Conservation (phyloP, 345 rosid genomes). For the Bruguiera parviflora region DNA sequence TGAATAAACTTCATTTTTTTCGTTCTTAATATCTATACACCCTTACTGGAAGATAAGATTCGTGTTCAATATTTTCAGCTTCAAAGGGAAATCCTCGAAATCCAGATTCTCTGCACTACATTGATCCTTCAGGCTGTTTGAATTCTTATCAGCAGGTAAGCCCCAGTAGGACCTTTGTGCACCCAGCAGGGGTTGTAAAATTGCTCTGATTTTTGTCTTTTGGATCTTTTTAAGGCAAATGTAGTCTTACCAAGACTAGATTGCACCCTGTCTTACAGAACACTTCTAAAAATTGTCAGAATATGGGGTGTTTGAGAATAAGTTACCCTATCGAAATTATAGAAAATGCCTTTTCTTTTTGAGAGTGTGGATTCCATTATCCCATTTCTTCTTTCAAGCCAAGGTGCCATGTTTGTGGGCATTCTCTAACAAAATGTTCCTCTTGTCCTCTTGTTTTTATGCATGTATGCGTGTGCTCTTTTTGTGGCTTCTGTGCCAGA, state of each 20-base stretch:
- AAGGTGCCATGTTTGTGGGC: not conserved
- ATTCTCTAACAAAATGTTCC: not conserved
- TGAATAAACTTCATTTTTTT: slow-evolving; percentile 16
- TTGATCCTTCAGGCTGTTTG: slow-evolving; percentile 68
- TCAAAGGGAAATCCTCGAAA: slow-evolving; percentile 77
- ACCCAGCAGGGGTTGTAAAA: not conserved
- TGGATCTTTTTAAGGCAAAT: not conserved
- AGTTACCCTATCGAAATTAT: too few species aligned
- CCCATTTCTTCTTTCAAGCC: not conserved
- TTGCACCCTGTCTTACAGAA: too few species aligned
- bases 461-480: not conserved
- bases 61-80: slow-evolving; percentile 40
- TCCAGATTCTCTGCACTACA: slow-evolving; percentile 74
- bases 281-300: too few species aligned
- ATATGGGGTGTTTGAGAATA: too few species aligned
- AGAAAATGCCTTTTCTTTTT: too few species aligned
- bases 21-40: not conserved
- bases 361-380: too few species aligned
- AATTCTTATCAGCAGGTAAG: slow-evolving; percentile 80
- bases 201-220: not conserved
- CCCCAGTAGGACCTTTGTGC: not conserved
- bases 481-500: not conserved
- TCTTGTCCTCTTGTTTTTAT: too few species aligned
- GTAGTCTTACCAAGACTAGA: not conserved
- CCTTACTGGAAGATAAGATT: not conserved